Evolutionary conservation across 2,329 filamentous ascomycete genomes (phyloP).

Genomic region (Fusarium marasasianum): DNA sequence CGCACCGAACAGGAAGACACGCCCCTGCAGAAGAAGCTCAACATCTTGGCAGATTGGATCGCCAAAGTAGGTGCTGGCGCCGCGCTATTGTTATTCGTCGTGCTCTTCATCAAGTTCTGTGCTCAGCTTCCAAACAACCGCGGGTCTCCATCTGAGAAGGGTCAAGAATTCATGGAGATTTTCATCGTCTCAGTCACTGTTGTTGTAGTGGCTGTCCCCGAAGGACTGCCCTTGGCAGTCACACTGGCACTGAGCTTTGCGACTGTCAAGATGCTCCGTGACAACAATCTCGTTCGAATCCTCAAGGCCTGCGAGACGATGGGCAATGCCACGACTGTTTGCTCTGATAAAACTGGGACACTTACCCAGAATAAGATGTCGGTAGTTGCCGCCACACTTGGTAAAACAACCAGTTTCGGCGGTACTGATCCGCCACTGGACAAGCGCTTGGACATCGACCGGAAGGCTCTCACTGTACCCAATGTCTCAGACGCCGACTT

Average conservation of each 20-base stretch:
- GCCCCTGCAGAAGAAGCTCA: slow-evolving; percentile 64
- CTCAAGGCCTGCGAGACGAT: slow-evolving; percentile 77
- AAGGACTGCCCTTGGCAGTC: slow-evolving; percentile 73
- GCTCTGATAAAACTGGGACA: slow-evolving; percentile 68
- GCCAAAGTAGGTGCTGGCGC: slow-evolving; percentile 67
- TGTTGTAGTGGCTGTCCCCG: slow-evolving; percentile 73
- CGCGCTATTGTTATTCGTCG: slow-evolving; percentile 77
- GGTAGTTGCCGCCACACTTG: slow-evolving; percentile 75
- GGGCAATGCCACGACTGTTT: slow-evolving; percentile 78
- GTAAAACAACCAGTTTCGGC: slow-evolving; percentile 51
- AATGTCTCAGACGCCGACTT: slow-evolving; percentile 44
- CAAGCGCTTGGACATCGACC: slow-evolving; percentile 33
- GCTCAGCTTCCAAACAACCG: slow-evolving; percentile 65
- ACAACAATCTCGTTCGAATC: slow-evolving; percentile 75
- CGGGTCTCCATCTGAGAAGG: slow-evolving; percentile 63
- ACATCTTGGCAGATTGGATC: slow-evolving; percentile 45
- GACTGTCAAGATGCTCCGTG: slow-evolving; percentile 74
- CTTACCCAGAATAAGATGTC: slow-evolving; percentile 75
- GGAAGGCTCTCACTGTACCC: slow-evolving; percentile 31
- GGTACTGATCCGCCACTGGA: slow-evolving; percentile 35
- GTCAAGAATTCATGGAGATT: slow-evolving; percentile 67
- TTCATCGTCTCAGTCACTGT: slow-evolving; percentile 73
- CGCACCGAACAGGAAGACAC: slow-evolving; percentile 62
- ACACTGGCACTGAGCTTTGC: slow-evolving; percentile 75
- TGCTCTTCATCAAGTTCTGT: slow-evolving; percentile 81